Base-by-base conservation (phyloP, 192 early-diverging fungal species). In the Coemansia sp. region DNA sequence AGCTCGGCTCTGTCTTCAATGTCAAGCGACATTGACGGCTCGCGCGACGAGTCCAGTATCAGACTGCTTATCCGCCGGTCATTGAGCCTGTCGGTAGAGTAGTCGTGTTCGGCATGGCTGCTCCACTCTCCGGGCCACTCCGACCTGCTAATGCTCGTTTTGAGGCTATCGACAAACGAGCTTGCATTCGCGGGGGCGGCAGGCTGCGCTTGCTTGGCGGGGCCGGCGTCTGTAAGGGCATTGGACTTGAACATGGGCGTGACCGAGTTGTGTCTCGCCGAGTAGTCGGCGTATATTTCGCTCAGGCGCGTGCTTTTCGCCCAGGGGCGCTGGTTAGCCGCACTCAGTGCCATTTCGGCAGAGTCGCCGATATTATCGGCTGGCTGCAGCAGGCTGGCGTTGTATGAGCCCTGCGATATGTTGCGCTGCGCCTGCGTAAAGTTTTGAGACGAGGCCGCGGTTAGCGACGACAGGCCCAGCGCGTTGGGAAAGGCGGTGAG, bases 271-370 rank as follows among this genome's bases (percentile, higher is more conserved):
- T 82, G 80, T n/a, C 80, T 62, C 38, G 76, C 82, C 15, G 82
- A 79, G 51, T 83, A 83, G 73, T 83, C 76, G 10, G 75, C 82
- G 37, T 83, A 83, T 43, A 83, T 83, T 36, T 83, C 82, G 76
- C 82, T 83, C 38, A 83, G 63, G 6, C 82, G 71, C 22, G 82
- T 83, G 69, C 82, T 83, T 42, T 83, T 83, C 35, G 65, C 74
- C 80, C 80, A 82, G 2, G 71, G 80, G 15, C 74, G 70, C 32
- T 63, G 31, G 31, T 58, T 75, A 27, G 58, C 14, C 11, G 40
- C 27, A 14, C 14, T 32, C 12, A 39, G n/a, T 0, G 32, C n/a
- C 60, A 38, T 57, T 49, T 57, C 64, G 15, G 40, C 41, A 3
- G 43, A 54, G 56, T 45, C 36, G 59, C 47, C 36, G 37, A 51